Percentiles rank a stretch among this genome's conserved stretches.
Conservation (phyloP, 1,284 basidiomycete genomes). For the Neolentinus lepideus region DNA sequence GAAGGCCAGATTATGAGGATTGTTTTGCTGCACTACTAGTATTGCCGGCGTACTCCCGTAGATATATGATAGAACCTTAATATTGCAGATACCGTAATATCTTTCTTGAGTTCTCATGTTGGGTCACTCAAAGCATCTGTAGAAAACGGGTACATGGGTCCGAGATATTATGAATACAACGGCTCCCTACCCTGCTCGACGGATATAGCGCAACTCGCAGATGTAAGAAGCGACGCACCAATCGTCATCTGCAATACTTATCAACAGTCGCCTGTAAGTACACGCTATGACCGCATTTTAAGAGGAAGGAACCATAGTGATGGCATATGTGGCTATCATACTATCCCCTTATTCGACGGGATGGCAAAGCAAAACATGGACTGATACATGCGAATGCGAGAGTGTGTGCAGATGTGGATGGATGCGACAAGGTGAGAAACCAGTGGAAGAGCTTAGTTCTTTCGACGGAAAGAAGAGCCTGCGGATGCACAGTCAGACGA, state of each 20-base stretch:
- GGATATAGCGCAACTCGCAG: no score
- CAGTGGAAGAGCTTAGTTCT: slow-evolving; percentile 48
- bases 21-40: background rate
- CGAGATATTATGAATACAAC: no score
- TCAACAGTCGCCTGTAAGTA: background rate
- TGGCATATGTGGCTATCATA: slow-evolving; percentile 1
- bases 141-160: no score
- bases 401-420: slow-evolving; percentile 13
- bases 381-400: slow-evolving; percentile 17
- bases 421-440: slow-evolving; percentile 18
- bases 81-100: no score
- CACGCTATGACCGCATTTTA: background rate
- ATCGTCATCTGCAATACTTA: background rate
- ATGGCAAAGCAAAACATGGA: slow-evolving; percentile 5
- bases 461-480: slow-evolving; percentile 86
- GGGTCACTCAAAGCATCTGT: no score
- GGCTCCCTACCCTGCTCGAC: no score
- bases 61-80: no score
- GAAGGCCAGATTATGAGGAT: slow-evolving; percentile 33
- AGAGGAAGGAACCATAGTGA: background rate
- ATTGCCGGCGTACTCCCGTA: no score
- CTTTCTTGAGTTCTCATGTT: no score
- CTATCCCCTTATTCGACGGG: slow-evolving; percentile 1
- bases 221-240: no score
- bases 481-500: slow-evolving; percentile 9